A percentile compares a stretch with the other conserved stretches of the same genome.
phyloP scores from a whole-genome alignment of 352 stramenopile species.

The Phytopythium boreale region DNA sequence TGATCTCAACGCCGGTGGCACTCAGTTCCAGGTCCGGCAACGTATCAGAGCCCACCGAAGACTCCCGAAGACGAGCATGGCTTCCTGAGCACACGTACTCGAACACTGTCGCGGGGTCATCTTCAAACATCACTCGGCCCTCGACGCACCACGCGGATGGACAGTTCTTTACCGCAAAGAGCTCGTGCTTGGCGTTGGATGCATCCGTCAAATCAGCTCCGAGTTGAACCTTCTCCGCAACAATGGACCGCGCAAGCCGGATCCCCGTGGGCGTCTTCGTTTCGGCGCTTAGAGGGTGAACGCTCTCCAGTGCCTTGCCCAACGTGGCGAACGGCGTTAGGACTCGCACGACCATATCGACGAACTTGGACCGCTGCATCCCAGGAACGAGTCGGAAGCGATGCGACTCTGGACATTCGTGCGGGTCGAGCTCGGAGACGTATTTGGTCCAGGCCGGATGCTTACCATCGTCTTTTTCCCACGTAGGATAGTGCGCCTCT shows the following conservation, averaged over 20 bases:
- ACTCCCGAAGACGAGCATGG: slow-evolving; percentile 29
- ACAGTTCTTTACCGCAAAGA: neutral
- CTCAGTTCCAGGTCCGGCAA: slow-evolving; percentile 25
- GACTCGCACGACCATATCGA: slow-evolving; percentile 33
- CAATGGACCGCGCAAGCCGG: slow-evolving; percentile 44
- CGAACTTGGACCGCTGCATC: slow-evolving; percentile 56
- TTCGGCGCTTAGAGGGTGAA: slow-evolving; percentile 27
- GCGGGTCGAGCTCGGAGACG: slow-evolving; percentile 28
- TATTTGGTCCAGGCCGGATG: slow-evolving; percentile 16
- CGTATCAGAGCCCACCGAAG: neutral
- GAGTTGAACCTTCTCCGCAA: slow-evolving; percentile 27
- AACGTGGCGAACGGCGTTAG: slow-evolving; percentile 50
- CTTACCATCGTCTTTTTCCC: slow-evolving; percentile 18
- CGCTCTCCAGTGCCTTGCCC: slow-evolving; percentile 43
- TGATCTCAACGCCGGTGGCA: slow-evolving; percentile 43
- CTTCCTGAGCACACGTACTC: slow-evolving; percentile 59
- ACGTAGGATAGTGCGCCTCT: slow-evolving; percentile 37
- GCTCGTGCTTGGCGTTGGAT: neutral
- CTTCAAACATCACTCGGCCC: slow-evolving; percentile 41
- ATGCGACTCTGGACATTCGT: slow-evolving; percentile 23
- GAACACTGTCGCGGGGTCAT: slow-evolving; percentile 40
- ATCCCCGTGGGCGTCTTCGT: slow-evolving; percentile 39
- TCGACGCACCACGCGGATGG: slow-evolving; percentile 54
- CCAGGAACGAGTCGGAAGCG: slow-evolving; percentile 44
- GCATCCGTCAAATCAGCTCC: slow-evolving; percentile 7